Evolutionary conservation across 1,284 basidiomycete species (phyloP).

Genomic region (Flammula alnicola): DNA sequence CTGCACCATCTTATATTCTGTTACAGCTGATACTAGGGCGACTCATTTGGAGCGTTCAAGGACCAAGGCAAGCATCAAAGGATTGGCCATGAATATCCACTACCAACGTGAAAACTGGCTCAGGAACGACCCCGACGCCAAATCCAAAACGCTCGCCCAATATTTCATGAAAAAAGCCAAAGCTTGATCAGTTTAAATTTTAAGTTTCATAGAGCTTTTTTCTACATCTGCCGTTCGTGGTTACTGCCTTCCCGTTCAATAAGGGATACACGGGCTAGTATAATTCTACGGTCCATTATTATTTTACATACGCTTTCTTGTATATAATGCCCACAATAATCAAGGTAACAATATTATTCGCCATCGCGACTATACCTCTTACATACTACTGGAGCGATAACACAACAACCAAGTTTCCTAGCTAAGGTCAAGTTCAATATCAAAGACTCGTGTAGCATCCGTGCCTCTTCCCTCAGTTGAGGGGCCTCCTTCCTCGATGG

Average conservation of each 20-base stretch:
- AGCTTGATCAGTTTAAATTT: background rate
- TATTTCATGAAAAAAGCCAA: constrained; percentile 27
- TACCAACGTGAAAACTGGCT: constrained; percentile 54
- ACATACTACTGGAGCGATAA: background rate
- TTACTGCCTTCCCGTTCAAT: too few relatives aligned
- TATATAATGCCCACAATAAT: background rate
- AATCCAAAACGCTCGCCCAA: constrained; percentile 21
- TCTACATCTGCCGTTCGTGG: constrained; percentile 1
- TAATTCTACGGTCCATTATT: background rate
- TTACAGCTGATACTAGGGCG: constrained; percentile 68
- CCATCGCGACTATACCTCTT: background rate
- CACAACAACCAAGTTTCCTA: background rate
- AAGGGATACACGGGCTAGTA: too few relatives aligned
- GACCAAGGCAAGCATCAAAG: constrained; percentile 67
- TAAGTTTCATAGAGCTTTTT: background rate
- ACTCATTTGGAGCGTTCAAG: constrained; percentile 74
- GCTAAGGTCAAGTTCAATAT: constrained; percentile 37
- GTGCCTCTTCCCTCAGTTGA: constrained; percentile 32
- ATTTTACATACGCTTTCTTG: background rate
- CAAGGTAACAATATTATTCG: background rate
- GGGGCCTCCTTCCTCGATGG: too few relatives aligned
- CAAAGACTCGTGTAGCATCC: constrained; percentile 26
- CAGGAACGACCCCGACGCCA: constrained; percentile 18
- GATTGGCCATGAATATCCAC: constrained; percentile 61
- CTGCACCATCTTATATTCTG: constrained; percentile 1